Base-by-base conservation (phyloP, 2,329 filamentous ascomycete species). In the Knoxdaviesia capensis region DNA sequence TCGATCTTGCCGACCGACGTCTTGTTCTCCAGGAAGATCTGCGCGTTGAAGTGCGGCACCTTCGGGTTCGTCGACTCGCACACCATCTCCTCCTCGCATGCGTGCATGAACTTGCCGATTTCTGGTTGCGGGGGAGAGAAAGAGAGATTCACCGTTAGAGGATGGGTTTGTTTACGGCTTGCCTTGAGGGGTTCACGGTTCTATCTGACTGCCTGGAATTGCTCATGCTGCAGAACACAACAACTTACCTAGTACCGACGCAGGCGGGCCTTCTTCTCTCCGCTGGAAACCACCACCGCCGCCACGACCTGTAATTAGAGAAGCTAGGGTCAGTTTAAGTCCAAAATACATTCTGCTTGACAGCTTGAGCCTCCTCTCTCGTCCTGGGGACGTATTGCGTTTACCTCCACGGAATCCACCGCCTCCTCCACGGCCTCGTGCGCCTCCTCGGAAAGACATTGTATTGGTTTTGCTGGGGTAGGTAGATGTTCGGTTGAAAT, bases 11-110 rank as follows among this genome's bases (percentile, higher is more conserved):
- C 90, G 59, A 98, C 76, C 47, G 81, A 69, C 38, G 82, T 88
- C 80, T 96, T 98, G 71, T 96, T 98, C 72, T 96, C 88, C 54
- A 96, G 80, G 67, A 90, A 98, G 61, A 98, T 93, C 51, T 86
- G 86, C 47, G 90, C 90, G 69, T 94, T 96, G 79, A 98, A 98
- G 68, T 93, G 93, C 47, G 90, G 90, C 49, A 98, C 80, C 66
- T 96, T 96, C 53, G 80, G 68, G 69, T 94, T 96, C 63, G 81
- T 80, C 51, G 83, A 92, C 63, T 86, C 79, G 80, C 88, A 94
- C 52, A 98, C 80, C 72, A 98, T 90, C 64, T 98, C 90, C 59
- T 88, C 88, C 64, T 98, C 90, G 65, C 83, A 88, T 45, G 86
- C 78, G 66, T 98, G 90, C 59, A 94, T 64, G 63, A 96, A 93